Evolutionary conservation across 495 filamentous ascomycete genomes (phyloP).

Genomic region (Aspergillus coremiiformis): DNA sequence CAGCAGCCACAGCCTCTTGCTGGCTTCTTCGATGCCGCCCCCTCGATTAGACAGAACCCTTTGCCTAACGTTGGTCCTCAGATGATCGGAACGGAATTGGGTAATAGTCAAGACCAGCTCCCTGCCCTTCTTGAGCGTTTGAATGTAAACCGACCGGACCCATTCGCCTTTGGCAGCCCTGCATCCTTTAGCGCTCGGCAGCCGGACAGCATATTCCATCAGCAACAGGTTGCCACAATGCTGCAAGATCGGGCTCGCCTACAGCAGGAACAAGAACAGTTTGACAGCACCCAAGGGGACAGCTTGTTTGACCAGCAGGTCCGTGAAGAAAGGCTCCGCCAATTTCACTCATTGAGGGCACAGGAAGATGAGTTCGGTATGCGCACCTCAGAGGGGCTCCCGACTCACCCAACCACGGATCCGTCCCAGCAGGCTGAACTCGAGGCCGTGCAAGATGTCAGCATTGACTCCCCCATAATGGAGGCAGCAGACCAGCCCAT

Average conservation of each 20-base stretch:
- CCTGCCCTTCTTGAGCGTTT: slow-evolving; percentile 53
- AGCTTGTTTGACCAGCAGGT: slow-evolving; percentile 44
- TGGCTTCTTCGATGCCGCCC: slow-evolving; percentile 65
- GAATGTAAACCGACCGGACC: slow-evolving; percentile 47
- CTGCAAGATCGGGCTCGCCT: slow-evolving; percentile 54
- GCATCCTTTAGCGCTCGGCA: slow-evolving; percentile 47
- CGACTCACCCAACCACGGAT: slow-evolving; percentile 31
- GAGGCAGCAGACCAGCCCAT: neutral
- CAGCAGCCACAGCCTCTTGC: slow-evolving; percentile 44
- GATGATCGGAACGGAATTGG: slow-evolving; percentile 43
- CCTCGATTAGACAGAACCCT: slow-evolving; percentile 32
- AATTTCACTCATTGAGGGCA: slow-evolving; percentile 54
- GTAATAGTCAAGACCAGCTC: slow-evolving; percentile 52
- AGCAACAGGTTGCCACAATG: slow-evolving; percentile 53
- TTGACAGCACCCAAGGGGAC: slow-evolving; percentile 43
- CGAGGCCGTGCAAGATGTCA: slow-evolving; percentile 15
- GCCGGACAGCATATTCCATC: slow-evolving; percentile 45
- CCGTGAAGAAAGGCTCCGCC: slow-evolving; percentile 52
- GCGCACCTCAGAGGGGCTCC: slow-evolving; percentile 36
- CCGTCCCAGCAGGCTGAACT: slow-evolving; percentile 6
- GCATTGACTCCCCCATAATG: slow-evolving; percentile 15
- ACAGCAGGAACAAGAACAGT: slow-evolving; percentile 57
- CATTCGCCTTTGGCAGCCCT: slow-evolving; percentile 43
- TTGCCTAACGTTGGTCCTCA: slow-evolving; percentile 42
- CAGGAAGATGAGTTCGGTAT: slow-evolving; percentile 44